Percentiles rank a stretch among this genome's conserved stretches.
Evolutionary conservation across 129 eudicot genomes (phyloP).

Genomic region (Lactuca sativa): DNA sequence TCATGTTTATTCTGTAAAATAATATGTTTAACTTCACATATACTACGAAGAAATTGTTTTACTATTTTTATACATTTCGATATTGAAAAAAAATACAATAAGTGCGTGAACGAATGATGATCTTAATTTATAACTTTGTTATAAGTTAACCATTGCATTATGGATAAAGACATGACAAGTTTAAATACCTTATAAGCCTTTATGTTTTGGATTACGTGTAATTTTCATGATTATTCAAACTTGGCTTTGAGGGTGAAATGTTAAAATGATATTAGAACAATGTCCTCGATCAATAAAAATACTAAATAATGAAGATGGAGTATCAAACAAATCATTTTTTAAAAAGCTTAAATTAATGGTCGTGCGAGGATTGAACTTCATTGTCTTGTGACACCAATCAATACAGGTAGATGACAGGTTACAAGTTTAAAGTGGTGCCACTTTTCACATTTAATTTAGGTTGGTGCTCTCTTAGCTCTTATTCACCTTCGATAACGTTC

Average conservation of each 20-base stretch:
- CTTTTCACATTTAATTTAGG: slow-evolving; percentile 16
- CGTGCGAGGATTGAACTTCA: slow-evolving; percentile 40
- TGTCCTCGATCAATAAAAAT: no score
- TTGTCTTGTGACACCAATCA: slow-evolving; percentile 36
- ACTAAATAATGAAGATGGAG: neutral
- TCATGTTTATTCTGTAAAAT: neutral
- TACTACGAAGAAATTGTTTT: neutral
- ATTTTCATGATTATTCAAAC: neutral
- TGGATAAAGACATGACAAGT: neutral
- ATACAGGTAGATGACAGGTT: slow-evolving; percentile 39
- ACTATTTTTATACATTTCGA: no score
- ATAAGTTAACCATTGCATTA: no score
- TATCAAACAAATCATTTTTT: neutral
- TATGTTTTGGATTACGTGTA: neutral
- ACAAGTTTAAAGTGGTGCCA: slow-evolving; percentile 7
- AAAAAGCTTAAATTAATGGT: slow-evolving; percentile 21
- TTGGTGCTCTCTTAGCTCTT: neutral
- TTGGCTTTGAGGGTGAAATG: neutral
- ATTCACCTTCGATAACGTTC: no score
- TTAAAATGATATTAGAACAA: neutral
- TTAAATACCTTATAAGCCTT: neutral
- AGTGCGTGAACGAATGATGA: neutral
- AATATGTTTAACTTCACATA: neutral
- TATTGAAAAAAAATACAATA: no score
- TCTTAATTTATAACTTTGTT: neutral